phyloP scores from a whole-genome alignment of 2,329 filamentous ascomycete species.

The Penicillium sp. region DNA sequence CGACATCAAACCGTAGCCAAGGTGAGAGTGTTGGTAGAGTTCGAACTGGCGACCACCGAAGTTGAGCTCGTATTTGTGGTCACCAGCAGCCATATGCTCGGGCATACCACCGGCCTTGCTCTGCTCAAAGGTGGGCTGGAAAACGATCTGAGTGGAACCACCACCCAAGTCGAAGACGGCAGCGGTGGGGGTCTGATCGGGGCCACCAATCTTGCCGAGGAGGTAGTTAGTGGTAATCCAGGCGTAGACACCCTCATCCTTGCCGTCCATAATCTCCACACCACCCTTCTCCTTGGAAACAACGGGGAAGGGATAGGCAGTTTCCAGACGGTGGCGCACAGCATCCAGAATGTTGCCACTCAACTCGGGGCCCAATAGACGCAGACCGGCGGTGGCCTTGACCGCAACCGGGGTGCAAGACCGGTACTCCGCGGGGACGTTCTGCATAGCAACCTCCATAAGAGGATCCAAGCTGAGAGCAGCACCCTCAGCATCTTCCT shows the following conservation, averaged over 20 bases:
- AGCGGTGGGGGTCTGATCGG: constrained; percentile 85
- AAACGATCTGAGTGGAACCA: constrained; percentile 97
- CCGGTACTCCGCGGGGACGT: constrained; percentile 84
- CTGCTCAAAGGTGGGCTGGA: constrained; percentile 87
- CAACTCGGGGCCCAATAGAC: constrained; percentile 78
- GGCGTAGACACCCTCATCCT: constrained; percentile 94
- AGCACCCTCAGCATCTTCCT: constrained; percentile 79
- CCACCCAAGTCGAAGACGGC: constrained; percentile 95
- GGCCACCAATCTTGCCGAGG: constrained; percentile 92
- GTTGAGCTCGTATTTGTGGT: constrained; percentile 90
- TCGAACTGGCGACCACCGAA: constrained; percentile 91
- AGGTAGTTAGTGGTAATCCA: constrained; percentile 99
- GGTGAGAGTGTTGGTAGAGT: constrained; percentile 96
- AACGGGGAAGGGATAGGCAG: constrained; percentile 89
- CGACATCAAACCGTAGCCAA: constrained; percentile 95
- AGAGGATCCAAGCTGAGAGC: constrained; percentile 86
- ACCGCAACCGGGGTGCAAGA: constrained; percentile 94
- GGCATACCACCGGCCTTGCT: constrained; percentile 75
- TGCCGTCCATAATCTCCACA: constrained; percentile 95
- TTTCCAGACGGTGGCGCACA: constrained; percentile 81
- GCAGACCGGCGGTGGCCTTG: constrained; percentile 92
- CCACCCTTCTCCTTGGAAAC: constrained; percentile 82
- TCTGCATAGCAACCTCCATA: constrained; percentile 79
- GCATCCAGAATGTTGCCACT: constrained; percentile 82
- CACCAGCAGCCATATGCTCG: constrained; percentile 78